Conservation (phyloP, 768 basidiomycete genomes). For the Kondoa malvinella region DNA sequence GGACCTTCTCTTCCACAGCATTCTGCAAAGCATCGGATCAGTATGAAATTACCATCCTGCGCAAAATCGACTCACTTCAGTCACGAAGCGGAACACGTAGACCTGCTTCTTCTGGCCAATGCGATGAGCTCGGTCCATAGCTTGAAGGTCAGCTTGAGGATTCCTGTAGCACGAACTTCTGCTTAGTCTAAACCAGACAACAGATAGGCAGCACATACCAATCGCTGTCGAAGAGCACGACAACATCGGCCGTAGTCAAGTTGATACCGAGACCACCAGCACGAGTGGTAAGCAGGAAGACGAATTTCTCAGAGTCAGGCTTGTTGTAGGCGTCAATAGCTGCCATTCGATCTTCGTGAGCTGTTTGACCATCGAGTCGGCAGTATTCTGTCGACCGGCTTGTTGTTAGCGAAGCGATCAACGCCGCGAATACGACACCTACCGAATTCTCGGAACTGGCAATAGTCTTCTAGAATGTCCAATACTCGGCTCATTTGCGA, state of each 20-base stretch:
- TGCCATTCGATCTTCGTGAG: conserved; percentile 85
- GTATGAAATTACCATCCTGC: neutral
- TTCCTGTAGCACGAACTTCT: conserved; percentile 45
- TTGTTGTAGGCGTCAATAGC: conserved; percentile 98
- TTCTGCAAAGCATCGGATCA: conserved; percentile 34
- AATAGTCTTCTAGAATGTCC: conserved; percentile 94
- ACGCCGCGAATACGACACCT: conserved; percentile 30
- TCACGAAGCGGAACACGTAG: conserved; percentile 91
- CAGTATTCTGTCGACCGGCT: conserved; percentile 65
- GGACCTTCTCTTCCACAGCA: conserved; percentile 86
- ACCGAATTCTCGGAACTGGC: conserved; percentile 78
- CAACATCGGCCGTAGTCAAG: conserved; percentile 81
- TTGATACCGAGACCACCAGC: conserved; percentile 97
- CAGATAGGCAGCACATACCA: conserved; percentile 42
- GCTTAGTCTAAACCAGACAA: neutral
- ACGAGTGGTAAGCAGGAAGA: conserved; percentile 88
- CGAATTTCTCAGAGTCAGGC: conserved; percentile 81
- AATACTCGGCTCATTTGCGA: conserved; percentile 99
- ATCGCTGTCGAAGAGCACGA: conserved; percentile 89
- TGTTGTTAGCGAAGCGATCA: neutral
- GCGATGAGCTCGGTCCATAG: conserved; percentile 82
- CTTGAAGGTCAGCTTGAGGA: conserved; percentile 94
- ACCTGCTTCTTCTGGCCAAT: conserved; percentile 97
- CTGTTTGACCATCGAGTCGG: conserved; percentile 86
- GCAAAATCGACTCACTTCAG: conserved; percentile 38